Conservation (phyloP, 352 stramenopile species). For the Phytophthora quininea region DNA sequence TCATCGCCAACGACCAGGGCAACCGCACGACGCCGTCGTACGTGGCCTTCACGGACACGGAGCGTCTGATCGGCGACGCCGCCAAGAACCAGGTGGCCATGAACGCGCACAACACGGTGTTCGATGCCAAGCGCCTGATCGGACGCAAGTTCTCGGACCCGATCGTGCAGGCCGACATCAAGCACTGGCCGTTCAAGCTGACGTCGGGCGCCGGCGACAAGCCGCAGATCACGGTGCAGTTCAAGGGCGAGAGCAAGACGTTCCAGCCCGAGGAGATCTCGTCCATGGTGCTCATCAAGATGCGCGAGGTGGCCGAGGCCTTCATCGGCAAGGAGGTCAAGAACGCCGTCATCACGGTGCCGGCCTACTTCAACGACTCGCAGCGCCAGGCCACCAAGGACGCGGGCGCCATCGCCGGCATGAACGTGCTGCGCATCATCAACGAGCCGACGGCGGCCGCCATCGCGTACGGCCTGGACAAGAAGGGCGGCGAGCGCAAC, state of each 20-base stretch:
- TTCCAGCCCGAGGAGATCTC: conserved; percentile 79
- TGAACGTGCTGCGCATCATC: conserved; percentile 94
- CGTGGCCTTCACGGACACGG: conserved; percentile 93
- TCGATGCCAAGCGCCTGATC: conserved; percentile 96
- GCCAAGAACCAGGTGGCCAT: conserved; percentile 93
- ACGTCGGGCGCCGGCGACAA: conserved; percentile 56
- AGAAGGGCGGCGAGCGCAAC: conserved; percentile 93
- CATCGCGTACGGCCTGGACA: conserved; percentile 93
- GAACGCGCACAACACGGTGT: conserved; percentile 95
- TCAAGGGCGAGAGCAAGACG: conserved; percentile 59
- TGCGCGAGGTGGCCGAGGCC: conserved; percentile 55
- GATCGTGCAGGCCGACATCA: conserved; percentile 82
- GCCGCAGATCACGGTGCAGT: conserved; percentile 66
- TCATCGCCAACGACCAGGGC: conserved; percentile 96
- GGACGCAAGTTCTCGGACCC: conserved; percentile 91
- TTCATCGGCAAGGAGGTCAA: conserved; percentile 54
- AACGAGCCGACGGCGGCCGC: conserved; percentile 95
- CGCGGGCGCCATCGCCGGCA: conserved; percentile 85
- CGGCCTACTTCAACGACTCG: conserved; percentile 94
- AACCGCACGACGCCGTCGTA: conserved; percentile 95
- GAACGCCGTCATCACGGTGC: conserved; percentile 91
- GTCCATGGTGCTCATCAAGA: conserved; percentile 67
- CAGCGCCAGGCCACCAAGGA: conserved; percentile 94
- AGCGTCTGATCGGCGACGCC: conserved; percentile 93
- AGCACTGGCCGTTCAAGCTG: conserved; percentile 68